These are phyloP conservation scores for Solanum hybrid DNA, from an alignment of 305 asterid species.

Conservation along the genomic window DNA sequence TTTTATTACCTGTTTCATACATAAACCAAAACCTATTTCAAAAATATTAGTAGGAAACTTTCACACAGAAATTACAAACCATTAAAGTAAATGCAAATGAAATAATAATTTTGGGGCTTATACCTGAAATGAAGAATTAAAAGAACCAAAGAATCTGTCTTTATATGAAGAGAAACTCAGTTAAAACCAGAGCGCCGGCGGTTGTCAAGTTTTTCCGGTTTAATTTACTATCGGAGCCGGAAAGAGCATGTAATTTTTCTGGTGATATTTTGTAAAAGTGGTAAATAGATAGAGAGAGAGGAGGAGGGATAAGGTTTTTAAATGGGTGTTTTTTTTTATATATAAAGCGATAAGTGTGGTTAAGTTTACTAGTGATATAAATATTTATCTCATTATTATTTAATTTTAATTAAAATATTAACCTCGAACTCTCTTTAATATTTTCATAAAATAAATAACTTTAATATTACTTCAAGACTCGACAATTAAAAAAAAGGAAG, in stretches of 20 bases:
- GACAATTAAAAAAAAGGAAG: no score
- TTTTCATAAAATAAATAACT: no score
- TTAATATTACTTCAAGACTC: no score
- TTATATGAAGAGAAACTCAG: not conserved
- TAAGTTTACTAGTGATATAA: not conserved
- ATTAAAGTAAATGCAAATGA: not conserved
- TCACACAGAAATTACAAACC: not conserved
- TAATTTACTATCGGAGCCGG: not conserved
- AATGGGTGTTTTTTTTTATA: no score
- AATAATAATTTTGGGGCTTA: not conserved
- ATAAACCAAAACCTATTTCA: not conserved
- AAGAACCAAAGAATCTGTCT: not conserved
- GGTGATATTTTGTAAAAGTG: not conserved
- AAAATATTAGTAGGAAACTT: not conserved
- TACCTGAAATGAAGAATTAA: not conserved
- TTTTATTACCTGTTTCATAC: not conserved
- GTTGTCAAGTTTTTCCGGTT: not conserved
- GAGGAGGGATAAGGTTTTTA: not conserved
- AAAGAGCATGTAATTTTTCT: not conserved
- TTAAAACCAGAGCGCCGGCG: not conserved
- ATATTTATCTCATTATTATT: not conserved
- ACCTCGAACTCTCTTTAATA: no score
- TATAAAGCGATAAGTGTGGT: no score
- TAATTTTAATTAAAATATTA: no score
- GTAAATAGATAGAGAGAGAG: not conserved